These are phyloP conservation scores for Hemileccinum impolitum DNA, from an alignment of 768 basidiomycete species.

Conservation along the genomic window DNA sequence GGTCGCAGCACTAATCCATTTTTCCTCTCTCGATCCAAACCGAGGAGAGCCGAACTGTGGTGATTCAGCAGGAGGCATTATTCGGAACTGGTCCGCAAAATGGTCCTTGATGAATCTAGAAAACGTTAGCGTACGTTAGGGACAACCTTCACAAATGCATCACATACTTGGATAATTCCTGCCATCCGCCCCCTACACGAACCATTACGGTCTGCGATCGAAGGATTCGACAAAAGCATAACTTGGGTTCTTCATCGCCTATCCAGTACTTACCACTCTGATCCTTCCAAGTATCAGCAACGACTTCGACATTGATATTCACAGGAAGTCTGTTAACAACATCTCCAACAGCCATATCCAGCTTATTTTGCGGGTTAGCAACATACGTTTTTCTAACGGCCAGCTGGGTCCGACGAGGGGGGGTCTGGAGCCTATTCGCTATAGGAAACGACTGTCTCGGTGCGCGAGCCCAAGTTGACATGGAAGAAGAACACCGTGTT, in stretches of 20 bases:
- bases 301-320: slow-evolving; percentile 77
- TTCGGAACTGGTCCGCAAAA: slow-evolving; percentile 78
- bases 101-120: slow-evolving; percentile 81
- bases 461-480: slow-evolving; percentile 65
- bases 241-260: slow-evolving; percentile 82
- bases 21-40: slow-evolving; percentile 53
- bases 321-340: slow-evolving; percentile 88
- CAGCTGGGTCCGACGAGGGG: slow-evolving; percentile 38
- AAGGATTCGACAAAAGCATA: slow-evolving; percentile 90
- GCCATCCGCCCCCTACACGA: slow-evolving; percentile 93
- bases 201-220: slow-evolving; percentile 96
- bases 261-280: slow-evolving; percentile 97
- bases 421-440: slow-evolving; percentile 43
- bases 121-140: slow-evolving; percentile 4
- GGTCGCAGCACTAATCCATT: slow-evolving; percentile 80
- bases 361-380: slow-evolving; percentile 84
- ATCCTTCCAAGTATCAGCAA: slow-evolving; percentile 84
- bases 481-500: slow-evolving; percentile 41
- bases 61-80: slow-evolving; percentile 60
- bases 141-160: not conserved
- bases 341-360: slow-evolving; percentile 90
- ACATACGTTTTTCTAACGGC: slow-evolving; percentile 66
- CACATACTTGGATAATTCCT: slow-evolving; percentile 82
- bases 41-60: slow-evolving; percentile 42
- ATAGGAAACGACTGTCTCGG: slow-evolving; percentile 60